A percentile compares a stretch with the other conserved stretches of the same genome.
phyloP scores from a whole-genome alignment of 192 early-diverging fungal genomes.

The Gigaspora rosea region DNA sequence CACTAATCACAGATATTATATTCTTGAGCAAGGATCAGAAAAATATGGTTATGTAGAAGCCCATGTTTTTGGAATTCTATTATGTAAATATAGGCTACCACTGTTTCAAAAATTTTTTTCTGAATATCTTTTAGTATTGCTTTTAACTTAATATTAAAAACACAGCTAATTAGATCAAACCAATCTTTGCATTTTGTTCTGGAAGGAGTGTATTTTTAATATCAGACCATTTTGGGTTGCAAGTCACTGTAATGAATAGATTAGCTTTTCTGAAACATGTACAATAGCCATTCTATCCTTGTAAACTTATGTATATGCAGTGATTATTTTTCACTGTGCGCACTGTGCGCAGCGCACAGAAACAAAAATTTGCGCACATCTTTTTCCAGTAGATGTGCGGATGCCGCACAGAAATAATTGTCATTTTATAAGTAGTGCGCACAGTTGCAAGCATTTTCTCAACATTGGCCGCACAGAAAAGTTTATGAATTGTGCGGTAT shows the following conservation, averaged over 20 bases:
- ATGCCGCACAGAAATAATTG: too few relatives aligned
- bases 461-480: too few relatives aligned
- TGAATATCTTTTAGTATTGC: slow-evolving; percentile 26
- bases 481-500: too few relatives aligned
- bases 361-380: too few relatives aligned
- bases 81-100: slow-evolving; percentile 33
- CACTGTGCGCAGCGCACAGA: too few relatives aligned
- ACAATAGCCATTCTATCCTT: slow-evolving; percentile 37
- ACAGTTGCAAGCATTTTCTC: too few relatives aligned
- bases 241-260: slow-evolving; percentile 46
- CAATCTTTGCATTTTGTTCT: slow-evolving; percentile 27
- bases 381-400: too few relatives aligned
- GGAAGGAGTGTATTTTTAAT: slow-evolving; percentile 25
- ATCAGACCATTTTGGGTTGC: slow-evolving; percentile 35
- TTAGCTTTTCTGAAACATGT: slow-evolving; percentile 36
- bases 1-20: too few relatives aligned
- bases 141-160: slow-evolving; percentile 36
- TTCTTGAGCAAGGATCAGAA: slow-evolving; percentile 32
- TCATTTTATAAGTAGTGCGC: too few relatives aligned
- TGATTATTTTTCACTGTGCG: too few relatives aligned
- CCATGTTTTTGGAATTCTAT: slow-evolving; percentile 49
- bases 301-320: too few relatives aligned
- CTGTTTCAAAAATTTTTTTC: slow-evolving; percentile 33
- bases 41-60: slow-evolving; percentile 44
- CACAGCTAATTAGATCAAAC: slow-evolving; percentile 27